A percentile compares a stretch with the other conserved stretches of the same genome.
These are phyloP conservation scores for Ilex asprella DNA, from an alignment of 257 asterid genomes.

Conservation along the genomic window DNA sequence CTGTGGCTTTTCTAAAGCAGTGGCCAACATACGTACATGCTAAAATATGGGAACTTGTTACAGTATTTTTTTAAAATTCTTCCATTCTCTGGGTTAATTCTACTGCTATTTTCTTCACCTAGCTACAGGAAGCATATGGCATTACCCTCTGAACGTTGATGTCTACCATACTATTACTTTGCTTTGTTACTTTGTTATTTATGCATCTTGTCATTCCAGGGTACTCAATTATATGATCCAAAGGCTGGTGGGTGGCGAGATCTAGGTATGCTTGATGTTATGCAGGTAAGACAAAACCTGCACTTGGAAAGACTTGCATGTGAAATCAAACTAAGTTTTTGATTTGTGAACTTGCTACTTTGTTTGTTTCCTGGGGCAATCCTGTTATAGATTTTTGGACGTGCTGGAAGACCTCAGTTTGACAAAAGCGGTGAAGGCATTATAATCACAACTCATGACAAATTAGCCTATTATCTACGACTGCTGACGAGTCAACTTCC, in stretches of 20 bases:
- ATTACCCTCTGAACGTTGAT: no score
- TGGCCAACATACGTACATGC: not conserved
- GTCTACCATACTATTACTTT: not conserved
- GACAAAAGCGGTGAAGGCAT: constrained; percentile 99
- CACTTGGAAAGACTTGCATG: not conserved
- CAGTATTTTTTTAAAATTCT: not conserved
- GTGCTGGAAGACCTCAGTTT: constrained; percentile 99
- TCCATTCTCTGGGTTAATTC: not conserved
- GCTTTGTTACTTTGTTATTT: constrained; percentile 17
- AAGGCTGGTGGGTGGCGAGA: constrained; percentile 99
- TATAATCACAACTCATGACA: constrained; percentile 83
- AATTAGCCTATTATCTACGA: constrained; percentile 81
- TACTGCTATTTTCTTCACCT: not conserved
- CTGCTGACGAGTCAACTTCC: constrained; percentile 96
- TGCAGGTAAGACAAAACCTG: constrained; percentile 61
- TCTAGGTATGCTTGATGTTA: constrained; percentile 98
- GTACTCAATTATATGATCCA: constrained; percentile 95
- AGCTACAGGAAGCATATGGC: not conserved
- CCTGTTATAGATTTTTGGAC: constrained; percentile 78
- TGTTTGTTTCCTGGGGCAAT: constrained; percentile 17
- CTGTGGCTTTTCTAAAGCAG: no score
- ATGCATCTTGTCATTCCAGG: constrained; percentile 44
- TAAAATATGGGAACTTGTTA: not conserved
- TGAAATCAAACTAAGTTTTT: not conserved
- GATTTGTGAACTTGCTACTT: constrained; percentile 1